Base-by-base conservation (phyloP, 2,329 filamentous ascomycete genomes). In the Cladosporium halotolerans region DNA sequence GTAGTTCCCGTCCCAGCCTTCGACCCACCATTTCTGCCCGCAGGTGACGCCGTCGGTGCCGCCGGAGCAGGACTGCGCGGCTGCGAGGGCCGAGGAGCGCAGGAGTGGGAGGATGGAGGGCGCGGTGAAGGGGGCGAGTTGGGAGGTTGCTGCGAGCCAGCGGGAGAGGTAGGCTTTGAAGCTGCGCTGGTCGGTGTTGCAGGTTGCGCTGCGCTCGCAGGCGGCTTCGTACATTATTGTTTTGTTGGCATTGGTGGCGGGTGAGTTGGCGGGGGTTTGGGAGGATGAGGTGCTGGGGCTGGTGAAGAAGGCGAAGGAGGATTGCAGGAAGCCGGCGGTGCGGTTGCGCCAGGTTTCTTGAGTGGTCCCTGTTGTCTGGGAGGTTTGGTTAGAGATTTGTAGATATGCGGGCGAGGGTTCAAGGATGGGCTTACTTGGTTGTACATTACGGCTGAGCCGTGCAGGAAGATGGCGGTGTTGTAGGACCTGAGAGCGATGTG, bases 51-150 rank as follows among this genome's bases (percentile, higher is more conserved):
- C 70, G 31, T 77, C 65, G 0, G 58, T 55, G 23, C 74, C 76
- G 14, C 76, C 79, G 2, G 70, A 73, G 61, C 81, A 84, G 8
- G 75, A 74, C 41, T 71, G 66, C 1, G 79, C 81, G 3, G 81
- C 81, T 2, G 76, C 78, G 28, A 66, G 60, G 0, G 81, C 83
- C 5, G 78, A 80, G 1, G 73, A 68, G 36, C 72, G 69, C 3
- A 86, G 68, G 11, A 75, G 72, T 0, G 78, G 74, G 61, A 79
- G 72, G 52, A 85, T 72, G 8, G 66, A 63, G 34, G 75, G 67
- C 54, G 70, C 68, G 2, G 79, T 79, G 60, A 76, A 83, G 0
- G 82, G 81, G 0, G 79, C 81, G 54, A 83, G 70, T 59, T 83
- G 77, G 0, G 75, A 76, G 4, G 80, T 75, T 2, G 76, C 72